phyloP scores from a whole-genome alignment of 78 protist genomes.

The Anaeramoeba flamelloides region DNA sequence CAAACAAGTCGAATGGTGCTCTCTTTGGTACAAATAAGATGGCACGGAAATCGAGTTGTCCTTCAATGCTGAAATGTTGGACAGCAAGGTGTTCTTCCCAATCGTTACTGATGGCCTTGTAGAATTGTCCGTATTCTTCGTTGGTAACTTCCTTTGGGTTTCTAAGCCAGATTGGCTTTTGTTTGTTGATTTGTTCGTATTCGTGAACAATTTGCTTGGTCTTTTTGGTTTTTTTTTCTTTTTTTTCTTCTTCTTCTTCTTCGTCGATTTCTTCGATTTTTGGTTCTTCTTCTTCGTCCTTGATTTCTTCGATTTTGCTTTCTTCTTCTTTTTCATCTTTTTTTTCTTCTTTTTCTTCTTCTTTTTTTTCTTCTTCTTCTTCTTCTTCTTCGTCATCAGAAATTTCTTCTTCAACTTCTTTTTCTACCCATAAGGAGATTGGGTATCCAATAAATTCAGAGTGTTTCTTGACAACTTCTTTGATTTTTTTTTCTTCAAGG shows the following conservation, averaged over 20 bases:
- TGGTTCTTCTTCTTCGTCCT: slow-evolving; percentile 26
- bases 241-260: no score
- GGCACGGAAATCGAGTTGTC: slow-evolving; percentile 91
- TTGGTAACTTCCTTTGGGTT: slow-evolving; percentile 80
- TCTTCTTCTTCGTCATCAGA: slow-evolving; percentile 56
- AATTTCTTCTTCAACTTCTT: no score
- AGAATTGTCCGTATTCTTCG: slow-evolving; percentile 98
- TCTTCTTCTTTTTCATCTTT: slow-evolving; percentile 61
- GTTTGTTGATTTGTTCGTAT: slow-evolving; percentile 89
- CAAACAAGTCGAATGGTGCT: slow-evolving; percentile 96
- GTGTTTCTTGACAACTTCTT: slow-evolving; percentile 95
- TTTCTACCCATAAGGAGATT: slow-evolving; percentile 69
- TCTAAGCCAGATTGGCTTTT: slow-evolving; percentile 97
- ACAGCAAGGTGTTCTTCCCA: slow-evolving; percentile 95
- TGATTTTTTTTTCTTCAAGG: slow-evolving; percentile 78
- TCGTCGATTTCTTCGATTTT: slow-evolving; percentile 31
- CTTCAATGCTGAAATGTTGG: slow-evolving; percentile 98
- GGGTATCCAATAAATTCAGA: slow-evolving; percentile 98
- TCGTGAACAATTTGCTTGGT: slow-evolving; percentile 67
- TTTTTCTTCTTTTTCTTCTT: slow-evolving; percentile 38
- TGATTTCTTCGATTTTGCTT: slow-evolving; percentile 22
- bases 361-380: slow-evolving; percentile 45
- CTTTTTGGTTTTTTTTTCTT: slow-evolving; percentile 77
- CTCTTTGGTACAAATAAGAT: slow-evolving; percentile 91
- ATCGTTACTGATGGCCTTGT: slow-evolving; percentile 93